Base-by-base conservation (phyloP, 2,329 filamentous ascomycete species). In the Didymella keratinophila region DNA sequence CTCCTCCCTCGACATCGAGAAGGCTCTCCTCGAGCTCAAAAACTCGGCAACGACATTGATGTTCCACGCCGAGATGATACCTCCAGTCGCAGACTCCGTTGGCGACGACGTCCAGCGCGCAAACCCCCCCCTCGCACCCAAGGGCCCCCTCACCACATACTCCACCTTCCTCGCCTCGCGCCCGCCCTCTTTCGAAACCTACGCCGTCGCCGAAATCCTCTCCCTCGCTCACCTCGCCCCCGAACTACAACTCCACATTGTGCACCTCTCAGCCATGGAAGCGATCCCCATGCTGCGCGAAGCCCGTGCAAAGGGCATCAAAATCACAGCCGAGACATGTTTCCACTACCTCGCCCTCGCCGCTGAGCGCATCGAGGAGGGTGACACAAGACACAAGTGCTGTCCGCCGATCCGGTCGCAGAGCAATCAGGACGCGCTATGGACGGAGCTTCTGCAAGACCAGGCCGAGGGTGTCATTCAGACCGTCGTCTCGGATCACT, bases 61-160 rank as follows among this genome's bases (percentile, higher is more conserved):
- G 94, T 99, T 99, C 81, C 95, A 99, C 74, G 95, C 95, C 56
- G 95, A 99, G 78, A 98, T 97, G 93, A 89, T 96, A 12, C 93
- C 94, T n/a, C 91, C 92, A 18, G 90, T 93, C 65, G 80, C 90
- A 48, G 86, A 87, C 65, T 93, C 91, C 0, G 90, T 93, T 2
- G 90, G 91, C 52, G 92, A 95, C 74, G 87, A 87, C 25, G 87
- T 92, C 4, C 89, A 91, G 70, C 78, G 80, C 25, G 91, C 90
- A 0, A 81, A 85, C 7, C 86, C 91, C 18, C 90, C 91, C 0
- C 79, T 90, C 7, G 86, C 85, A 0, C 91, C 91, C 4, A 83
- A 84, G 27, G 92, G 92, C 16, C 87, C 89, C 11, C 81, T 93
- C 25, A 89, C 88, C 52, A 82, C 88, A 28, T 99, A 99, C 81